phyloP scores from a whole-genome alignment of 2,329 filamentous ascomycete genomes.

The Rhynchosporium secalis region DNA sequence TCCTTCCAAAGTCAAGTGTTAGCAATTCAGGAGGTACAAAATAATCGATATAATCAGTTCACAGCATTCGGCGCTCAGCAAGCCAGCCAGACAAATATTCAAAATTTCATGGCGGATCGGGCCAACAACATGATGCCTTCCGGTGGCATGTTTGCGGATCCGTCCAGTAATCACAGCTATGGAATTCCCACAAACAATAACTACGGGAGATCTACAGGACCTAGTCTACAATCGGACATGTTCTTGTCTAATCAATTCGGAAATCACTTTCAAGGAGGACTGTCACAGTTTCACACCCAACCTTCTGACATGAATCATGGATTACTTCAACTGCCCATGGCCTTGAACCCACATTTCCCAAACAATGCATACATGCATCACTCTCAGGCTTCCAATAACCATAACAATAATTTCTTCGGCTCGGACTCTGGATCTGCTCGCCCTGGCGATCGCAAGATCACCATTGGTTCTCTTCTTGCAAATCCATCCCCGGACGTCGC shows the following conservation, averaged over 20 bases:
- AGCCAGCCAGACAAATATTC: background rate
- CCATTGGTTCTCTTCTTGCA: conserved; percentile 1
- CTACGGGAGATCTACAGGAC: background rate
- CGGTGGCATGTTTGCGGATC: background rate
- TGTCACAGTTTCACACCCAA: background rate
- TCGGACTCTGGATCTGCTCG: background rate
- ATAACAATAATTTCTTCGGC: background rate
- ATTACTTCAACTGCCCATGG: background rate
- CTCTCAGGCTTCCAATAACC: background rate
- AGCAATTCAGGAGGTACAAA: background rate
- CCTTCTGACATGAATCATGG: background rate
- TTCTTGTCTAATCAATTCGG: background rate
- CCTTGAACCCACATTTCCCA: background rate
- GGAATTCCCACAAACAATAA: background rate
- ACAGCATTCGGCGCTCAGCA: background rate
- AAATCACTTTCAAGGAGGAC: background rate
- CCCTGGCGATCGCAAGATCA: conserved; percentile 10
- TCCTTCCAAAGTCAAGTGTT: too few relatives aligned
- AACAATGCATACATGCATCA: conserved; percentile 1
- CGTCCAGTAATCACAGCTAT: background rate
- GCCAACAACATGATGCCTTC: conserved; percentile 7
- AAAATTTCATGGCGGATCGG: conserved; percentile 6
- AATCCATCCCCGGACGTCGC: background rate
- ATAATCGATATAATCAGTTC: background rate
- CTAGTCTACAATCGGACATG: background rate